Base-by-base conservation (phyloP, 345 rosid species). In the Ceriops tagal region DNA sequence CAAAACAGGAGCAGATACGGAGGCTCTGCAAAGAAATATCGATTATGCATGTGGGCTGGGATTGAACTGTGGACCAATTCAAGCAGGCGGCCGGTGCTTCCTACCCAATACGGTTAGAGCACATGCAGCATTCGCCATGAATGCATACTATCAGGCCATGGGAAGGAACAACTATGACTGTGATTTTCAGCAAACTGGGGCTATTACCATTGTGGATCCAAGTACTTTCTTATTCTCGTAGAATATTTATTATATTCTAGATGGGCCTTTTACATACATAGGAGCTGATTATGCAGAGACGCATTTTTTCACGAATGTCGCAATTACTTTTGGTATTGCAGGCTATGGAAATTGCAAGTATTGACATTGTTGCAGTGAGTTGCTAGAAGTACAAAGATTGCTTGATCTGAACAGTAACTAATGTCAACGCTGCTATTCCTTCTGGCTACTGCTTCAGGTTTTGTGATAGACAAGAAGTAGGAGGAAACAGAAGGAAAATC, bases 41-140 rank as follows among this genome's bases (percentile, higher is more conserved):
- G 92, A 90, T 68, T 89, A 84, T 30, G 91, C 86, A 3, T 89
- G 93, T 58, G 92, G 97, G 1, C 0, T 82, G 55, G 85, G 87
- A 7, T 28, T 81, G 39, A 83, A 85, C 37, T 91, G 93, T 65
- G 69, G 79, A 37, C 87, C 89, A 24, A 88, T 89, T 69, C 74
- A 72, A 8, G 67, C 67, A 58, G 79, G 64, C 9, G 88, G 93
- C 26, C 28, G 73, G 24, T 89, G 92, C 83, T 91, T 81, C 47
- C 19, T 78, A 0, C 95, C 96, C 0, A 78, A 88, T 30, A 89
- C 92, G 1, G 87, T 89, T 6, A 79, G 81, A 61, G 91, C 90
- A 60, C 91, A 91, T 34, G 87, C 92, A 0, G 87, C 91, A 2
- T 88, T 65, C 32, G 89, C 96, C 58, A 89, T 88, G 97, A 89